Conservation (phyloP, 2,329 filamentous ascomycete species). For the Trichoderma sp. region DNA sequence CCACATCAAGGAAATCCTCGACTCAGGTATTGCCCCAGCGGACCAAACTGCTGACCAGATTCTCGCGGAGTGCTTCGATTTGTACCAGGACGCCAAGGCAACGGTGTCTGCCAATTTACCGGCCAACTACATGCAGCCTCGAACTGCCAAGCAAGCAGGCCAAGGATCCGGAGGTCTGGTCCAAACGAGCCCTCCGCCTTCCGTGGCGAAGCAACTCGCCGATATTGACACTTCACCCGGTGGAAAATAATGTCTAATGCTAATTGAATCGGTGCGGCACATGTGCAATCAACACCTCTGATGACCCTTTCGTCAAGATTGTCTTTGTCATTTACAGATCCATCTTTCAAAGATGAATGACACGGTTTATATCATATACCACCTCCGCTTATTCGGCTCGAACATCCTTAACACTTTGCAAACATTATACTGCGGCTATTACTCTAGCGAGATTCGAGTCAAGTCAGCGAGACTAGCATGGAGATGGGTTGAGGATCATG, state of each 20-base stretch:
- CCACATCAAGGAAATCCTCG: slow-evolving; percentile 48
- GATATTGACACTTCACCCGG: neutral
- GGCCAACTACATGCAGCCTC: slow-evolving; percentile 36
- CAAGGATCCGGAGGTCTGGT: neutral
- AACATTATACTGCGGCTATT: neutral
- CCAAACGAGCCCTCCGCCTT: neutral
- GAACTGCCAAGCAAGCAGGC: slow-evolving; percentile 5
- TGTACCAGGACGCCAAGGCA: slow-evolving; percentile 45
- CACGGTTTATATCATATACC: slow-evolving; percentile 9
- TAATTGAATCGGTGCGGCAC: neutral
- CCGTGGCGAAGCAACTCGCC: neutral
- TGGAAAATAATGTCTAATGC: neutral
- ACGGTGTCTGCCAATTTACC: slow-evolving; percentile 49
- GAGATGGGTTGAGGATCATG: neutral
- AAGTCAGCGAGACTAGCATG: neutral
- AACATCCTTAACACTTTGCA: neutral
- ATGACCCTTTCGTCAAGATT: neutral
- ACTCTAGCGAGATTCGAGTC: neutral
- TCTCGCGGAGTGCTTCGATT: slow-evolving; percentile 46
- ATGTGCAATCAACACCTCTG: neutral
- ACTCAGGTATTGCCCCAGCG: slow-evolving; percentile 45
- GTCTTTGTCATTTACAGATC: slow-evolving; percentile 10
- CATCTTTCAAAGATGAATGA: slow-evolving; percentile 12
- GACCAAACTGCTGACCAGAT: slow-evolving; percentile 45
- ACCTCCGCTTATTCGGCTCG: neutral